Evolutionary conservation across 73 alveolate species (phyloP).

Genomic region (Paramecium sonneborni): DNA sequence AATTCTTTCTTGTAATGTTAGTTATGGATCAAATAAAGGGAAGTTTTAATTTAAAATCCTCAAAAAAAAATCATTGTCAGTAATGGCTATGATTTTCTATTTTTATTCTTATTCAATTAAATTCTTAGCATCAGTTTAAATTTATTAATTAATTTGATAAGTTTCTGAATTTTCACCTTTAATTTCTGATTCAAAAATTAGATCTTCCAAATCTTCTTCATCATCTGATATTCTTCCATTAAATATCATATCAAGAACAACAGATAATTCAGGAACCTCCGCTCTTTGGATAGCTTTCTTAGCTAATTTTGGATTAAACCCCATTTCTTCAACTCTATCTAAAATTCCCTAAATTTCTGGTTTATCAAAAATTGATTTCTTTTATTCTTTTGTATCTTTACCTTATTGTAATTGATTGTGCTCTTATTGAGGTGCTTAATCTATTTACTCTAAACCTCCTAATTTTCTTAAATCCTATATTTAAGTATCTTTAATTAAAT

Average conservation of each 20-base stretch:
- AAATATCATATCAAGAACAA: slow-evolving; percentile 17
- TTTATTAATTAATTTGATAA: background rate
- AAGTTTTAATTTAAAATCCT: background rate
- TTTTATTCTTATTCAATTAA: background rate
- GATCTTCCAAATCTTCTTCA: slow-evolving; percentile 34
- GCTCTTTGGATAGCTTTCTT: slow-evolving; percentile 24
- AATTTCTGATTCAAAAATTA: background rate
- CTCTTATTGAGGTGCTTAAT: background rate
- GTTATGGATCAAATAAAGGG: background rate
- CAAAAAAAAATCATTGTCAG: background rate
- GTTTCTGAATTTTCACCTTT: background rate
- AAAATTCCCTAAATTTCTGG: slow-evolving; percentile 19
- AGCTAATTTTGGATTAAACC: background rate
- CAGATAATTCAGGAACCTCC: slow-evolving; percentile 17
- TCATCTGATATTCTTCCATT: slow-evolving; percentile 53
- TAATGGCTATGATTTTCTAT: background rate
- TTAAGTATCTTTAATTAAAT: background rate
- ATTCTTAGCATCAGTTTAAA: background rate
- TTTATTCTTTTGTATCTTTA: background rate
- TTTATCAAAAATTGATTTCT: slow-evolving; percentile 31
- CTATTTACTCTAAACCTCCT: background rate
- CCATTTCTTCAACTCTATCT: slow-evolving; percentile 17
- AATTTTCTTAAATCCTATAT: background rate
- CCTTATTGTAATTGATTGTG: background rate
- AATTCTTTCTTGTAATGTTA: background rate